These are phyloP conservation scores for Ceratocystis cacaofunesta DNA, from an alignment of 2,329 filamentous ascomycete genomes.

Conservation along the genomic window DNA sequence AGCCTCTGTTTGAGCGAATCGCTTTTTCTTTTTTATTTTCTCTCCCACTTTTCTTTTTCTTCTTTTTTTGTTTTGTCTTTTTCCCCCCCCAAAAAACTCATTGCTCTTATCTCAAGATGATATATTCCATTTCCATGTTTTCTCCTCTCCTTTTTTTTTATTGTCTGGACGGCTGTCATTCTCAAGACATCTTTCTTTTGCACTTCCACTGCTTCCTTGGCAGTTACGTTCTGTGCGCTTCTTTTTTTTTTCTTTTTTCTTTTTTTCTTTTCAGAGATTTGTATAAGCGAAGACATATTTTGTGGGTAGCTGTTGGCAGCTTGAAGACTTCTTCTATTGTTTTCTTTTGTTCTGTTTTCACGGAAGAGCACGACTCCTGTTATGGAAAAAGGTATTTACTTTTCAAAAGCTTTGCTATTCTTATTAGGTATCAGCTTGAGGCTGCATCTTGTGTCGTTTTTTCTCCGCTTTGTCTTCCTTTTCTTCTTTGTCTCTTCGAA, in stretches of 20 bases:
- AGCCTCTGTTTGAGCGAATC: background rate
- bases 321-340: background rate
- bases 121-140: background rate
- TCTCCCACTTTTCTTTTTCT: background rate
- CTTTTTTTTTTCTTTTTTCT: background rate
- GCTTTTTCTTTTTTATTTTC: background rate
- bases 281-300: background rate
- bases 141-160: conserved; percentile 1
- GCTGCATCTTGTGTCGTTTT: conserved; percentile 1
- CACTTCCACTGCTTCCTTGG: background rate
- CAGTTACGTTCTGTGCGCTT: background rate
- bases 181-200: background rate
- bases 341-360: background rate
- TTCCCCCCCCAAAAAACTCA: background rate
- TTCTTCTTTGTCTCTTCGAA: conserved; percentile 6
- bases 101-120: background rate
- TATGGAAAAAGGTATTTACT: background rate
- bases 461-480: conserved; percentile 3
- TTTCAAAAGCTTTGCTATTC: conserved; percentile 5
- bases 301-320: background rate
- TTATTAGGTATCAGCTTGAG: background rate
- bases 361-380: conserved; percentile 5
- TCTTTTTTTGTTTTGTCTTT: too few relatives aligned
- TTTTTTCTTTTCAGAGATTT: background rate
- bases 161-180: background rate